These are phyloP conservation scores for Nyssa sinensis DNA, from an alignment of 148 eudicot species.

Conservation along the genomic window DNA sequence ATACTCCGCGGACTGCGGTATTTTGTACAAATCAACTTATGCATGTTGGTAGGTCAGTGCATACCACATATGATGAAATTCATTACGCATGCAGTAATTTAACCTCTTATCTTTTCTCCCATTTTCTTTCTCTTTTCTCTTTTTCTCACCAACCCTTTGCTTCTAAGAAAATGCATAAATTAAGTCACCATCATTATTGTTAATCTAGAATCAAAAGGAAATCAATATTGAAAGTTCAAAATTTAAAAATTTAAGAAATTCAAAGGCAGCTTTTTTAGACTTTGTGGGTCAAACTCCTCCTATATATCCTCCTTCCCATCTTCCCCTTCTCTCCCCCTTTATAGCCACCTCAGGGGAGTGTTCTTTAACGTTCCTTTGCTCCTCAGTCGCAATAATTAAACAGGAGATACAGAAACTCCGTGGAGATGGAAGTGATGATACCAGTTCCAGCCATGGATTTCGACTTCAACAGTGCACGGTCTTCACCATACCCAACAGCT, in stretches of 20 bases:
- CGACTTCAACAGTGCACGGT: conserved; percentile 24
- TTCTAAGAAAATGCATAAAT: not conserved
- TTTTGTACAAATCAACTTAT: too few species aligned
- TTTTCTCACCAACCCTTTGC: conserved; percentile 7
- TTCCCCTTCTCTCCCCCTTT: too few species aligned
- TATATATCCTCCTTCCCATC: not conserved
- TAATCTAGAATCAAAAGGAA: not conserved
- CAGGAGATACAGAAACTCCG: not conserved
- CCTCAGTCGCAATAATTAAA: too few species aligned
- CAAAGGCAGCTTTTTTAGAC: conserved; percentile 27
- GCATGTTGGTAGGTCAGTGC: too few species aligned
- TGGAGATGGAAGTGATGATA: conserved; percentile 25
- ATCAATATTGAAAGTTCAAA: not conserved
- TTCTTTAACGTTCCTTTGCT: too few species aligned
- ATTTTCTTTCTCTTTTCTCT: not conserved
- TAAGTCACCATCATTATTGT: too few species aligned
- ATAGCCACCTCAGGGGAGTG: not conserved
- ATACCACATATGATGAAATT: conserved; percentile 14
- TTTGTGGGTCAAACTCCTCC: conserved; percentile 6
- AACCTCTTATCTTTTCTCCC: too few species aligned
- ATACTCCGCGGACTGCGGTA: too few species aligned
- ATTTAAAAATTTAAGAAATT: conserved; percentile 17
- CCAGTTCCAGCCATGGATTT: conserved; percentile 27
- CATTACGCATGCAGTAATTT: conserved; percentile 29
- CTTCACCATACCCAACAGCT: conserved; percentile 24